Percentiles rank a stretch among this genome's conserved stretches.
phyloP scores from a whole-genome alignment of 768 basidiomycete species.

The Serendipita indica region DNA sequence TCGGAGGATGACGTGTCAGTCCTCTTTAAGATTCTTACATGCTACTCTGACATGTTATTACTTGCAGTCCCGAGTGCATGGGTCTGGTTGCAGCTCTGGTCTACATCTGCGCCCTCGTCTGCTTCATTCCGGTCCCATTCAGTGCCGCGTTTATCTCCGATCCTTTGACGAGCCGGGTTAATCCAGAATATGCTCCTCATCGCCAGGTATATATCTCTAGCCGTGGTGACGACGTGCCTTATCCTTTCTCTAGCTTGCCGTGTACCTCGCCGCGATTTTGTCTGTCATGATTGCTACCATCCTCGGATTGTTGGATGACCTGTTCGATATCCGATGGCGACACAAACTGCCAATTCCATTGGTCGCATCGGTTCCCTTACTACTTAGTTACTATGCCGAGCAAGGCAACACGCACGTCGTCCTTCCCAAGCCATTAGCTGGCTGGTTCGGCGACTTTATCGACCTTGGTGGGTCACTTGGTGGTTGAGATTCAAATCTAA shows the following conservation, averaged over 20 bases:
- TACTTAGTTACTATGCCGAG: constrained; percentile 95
- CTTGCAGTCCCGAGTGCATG: constrained; percentile 73
- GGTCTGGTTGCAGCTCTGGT: constrained; percentile 82
- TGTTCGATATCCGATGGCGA: constrained; percentile 97
- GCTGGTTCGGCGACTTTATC: constrained; percentile 59
- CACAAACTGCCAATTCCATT: constrained; percentile 96
- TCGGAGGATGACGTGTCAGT: constrained; percentile 58
- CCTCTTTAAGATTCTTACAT: neutral
- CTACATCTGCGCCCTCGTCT: constrained; percentile 72
- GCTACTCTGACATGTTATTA: neutral
- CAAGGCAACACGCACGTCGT: constrained; percentile 87
- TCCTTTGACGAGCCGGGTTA: neutral
- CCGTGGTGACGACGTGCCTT: constrained; percentile 29
- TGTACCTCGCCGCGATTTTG: constrained; percentile 87
- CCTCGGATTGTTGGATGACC: constrained; percentile 90
- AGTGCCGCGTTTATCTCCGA: constrained; percentile 30
- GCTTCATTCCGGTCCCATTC: constrained; percentile 95
- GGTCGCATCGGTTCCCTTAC: constrained; percentile 83
- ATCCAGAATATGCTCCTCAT: constrained; percentile 24
- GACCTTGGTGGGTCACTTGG: constrained; percentile 56
- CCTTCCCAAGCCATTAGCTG: constrained; percentile 69
- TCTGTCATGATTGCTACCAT: constrained; percentile 84
- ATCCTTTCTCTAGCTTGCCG: constrained; percentile 47
- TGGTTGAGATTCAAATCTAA: constrained; percentile 8
- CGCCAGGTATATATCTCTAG: constrained; percentile 26